These are phyloP conservation scores for Lepiota venenata DNA, from an alignment of 768 basidiomycete species.

Conservation along the genomic window DNA sequence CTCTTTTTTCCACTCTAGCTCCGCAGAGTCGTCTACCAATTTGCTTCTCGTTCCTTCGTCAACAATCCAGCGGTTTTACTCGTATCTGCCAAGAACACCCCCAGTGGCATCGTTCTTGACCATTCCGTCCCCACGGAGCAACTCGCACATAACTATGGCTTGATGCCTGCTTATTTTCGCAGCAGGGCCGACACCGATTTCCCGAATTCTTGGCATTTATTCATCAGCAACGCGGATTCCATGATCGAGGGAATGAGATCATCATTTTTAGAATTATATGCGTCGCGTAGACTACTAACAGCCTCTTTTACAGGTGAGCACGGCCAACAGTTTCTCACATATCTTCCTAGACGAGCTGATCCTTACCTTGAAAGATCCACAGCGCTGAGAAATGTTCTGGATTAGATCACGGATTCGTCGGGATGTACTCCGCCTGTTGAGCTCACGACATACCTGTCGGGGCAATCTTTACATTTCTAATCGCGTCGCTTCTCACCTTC, in stretches of 20 bases:
- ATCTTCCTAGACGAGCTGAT: neutral
- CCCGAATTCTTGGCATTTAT: slow-evolving; percentile 2
- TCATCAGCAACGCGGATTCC: neutral
- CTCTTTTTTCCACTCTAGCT: slow-evolving; percentile 1
- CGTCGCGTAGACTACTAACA: neutral
- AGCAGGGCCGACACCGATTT: neutral
- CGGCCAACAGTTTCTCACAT: neutral
- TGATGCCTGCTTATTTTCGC: neutral
- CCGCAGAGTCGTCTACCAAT: slow-evolving; percentile 1
- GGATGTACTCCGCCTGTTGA: neutral
- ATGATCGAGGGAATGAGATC: neutral
- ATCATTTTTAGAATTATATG: neutral
- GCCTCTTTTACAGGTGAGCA: neutral
- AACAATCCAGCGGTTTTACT: neutral
- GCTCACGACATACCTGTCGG: neutral
- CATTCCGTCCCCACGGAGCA: neutral
- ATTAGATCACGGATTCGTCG: neutral
- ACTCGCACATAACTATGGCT: neutral
- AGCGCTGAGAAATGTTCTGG: neutral
- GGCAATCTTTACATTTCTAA: neutral
- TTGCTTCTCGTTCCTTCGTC: neutral
- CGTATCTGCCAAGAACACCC: neutral
- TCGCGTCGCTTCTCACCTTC: neutral
- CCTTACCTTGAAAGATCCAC: neutral
- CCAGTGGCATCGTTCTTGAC: neutral